Evolutionary conservation across 208 protist species (phyloP).

Genomic region (Trichomonas vaginalis): DNA sequence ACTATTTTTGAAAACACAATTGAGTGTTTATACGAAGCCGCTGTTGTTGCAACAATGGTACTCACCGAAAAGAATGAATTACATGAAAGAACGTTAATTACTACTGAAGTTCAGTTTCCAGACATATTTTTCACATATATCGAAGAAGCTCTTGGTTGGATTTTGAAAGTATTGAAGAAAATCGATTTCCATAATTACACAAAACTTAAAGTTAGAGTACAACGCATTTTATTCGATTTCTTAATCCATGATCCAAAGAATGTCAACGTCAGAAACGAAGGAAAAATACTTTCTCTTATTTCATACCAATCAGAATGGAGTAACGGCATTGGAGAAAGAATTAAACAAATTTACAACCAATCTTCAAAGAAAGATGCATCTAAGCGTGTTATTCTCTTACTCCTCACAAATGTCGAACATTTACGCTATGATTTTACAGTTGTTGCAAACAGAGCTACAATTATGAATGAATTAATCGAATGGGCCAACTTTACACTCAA

Average conservation of each 20-base stretch:
- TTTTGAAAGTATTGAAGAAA: neutral
- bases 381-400: neutral
- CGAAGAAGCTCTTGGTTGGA: neutral
- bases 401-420: neutral
- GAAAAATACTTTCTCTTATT: neutral
- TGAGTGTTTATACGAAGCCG: neutral
- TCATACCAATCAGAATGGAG: neutral
- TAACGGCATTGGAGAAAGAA: neutral
- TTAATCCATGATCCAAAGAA: neutral
- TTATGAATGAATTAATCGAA: neutral
- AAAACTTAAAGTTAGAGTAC: neutral
- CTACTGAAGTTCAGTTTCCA: neutral
- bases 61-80: neutral
- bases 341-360: neutral
- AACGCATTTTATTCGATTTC: neutral
- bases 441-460: neutral
- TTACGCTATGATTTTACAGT: neutral
- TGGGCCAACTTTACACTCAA: neutral
- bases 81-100: neutral
- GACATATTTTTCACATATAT: neutral
- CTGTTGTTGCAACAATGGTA: neutral
- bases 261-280: neutral
- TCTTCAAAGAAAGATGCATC: neutral
- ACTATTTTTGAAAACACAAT: neutral
- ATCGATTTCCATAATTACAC: neutral